Conservation (phyloP, 139 green algal species). For the Marvania coccoides region DNA sequence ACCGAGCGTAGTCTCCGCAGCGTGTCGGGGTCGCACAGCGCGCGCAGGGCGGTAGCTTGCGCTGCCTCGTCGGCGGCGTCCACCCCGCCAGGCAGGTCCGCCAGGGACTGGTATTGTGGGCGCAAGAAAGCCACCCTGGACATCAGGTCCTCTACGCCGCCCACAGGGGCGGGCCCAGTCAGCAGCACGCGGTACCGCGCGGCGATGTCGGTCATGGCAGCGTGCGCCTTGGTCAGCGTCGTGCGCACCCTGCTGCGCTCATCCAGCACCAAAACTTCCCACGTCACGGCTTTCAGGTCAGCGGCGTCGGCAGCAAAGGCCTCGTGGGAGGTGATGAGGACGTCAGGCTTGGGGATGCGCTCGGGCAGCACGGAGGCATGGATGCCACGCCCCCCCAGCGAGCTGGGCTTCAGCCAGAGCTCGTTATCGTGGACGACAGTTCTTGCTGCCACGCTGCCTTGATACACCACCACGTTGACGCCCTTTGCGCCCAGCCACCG, state of each 20-base stretch:
- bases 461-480: slow-evolving; percentile 51
- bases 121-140: slow-evolving; percentile 27
- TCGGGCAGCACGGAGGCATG: neutral
- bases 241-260: slow-evolving; percentile 41
- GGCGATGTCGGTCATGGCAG: slow-evolving; percentile 23
- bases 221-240: slow-evolving; percentile 33
- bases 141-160: slow-evolving; percentile 20
- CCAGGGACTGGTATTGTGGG: slow-evolving; percentile 15
- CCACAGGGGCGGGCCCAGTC: neutral
- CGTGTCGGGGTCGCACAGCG: slow-evolving; percentile 15
- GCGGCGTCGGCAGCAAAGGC: slow-evolving; percentile 37
- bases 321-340: slow-evolving; percentile 67
- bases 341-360: slow-evolving; percentile 55
- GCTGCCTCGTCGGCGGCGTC: slow-evolving; percentile 14
- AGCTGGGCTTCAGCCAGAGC: slow-evolving; percentile 65
- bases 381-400: slow-evolving; percentile 40
- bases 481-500: slow-evolving; percentile 28
- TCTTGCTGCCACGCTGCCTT: slow-evolving; percentile 39
- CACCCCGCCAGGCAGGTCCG: slow-evolving; percentile 15
- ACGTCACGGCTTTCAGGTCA: slow-evolving; percentile 44
- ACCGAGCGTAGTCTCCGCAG: slow-evolving; percentile 14
- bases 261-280: slow-evolving; percentile 65
- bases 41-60: slow-evolving; percentile 15
- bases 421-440: slow-evolving; percentile 60
- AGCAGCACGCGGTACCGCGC: slow-evolving; percentile 41